phyloP scores from a whole-genome alignment of 2,329 filamentous ascomycete species.

The Harringtonia aguacate region DNA sequence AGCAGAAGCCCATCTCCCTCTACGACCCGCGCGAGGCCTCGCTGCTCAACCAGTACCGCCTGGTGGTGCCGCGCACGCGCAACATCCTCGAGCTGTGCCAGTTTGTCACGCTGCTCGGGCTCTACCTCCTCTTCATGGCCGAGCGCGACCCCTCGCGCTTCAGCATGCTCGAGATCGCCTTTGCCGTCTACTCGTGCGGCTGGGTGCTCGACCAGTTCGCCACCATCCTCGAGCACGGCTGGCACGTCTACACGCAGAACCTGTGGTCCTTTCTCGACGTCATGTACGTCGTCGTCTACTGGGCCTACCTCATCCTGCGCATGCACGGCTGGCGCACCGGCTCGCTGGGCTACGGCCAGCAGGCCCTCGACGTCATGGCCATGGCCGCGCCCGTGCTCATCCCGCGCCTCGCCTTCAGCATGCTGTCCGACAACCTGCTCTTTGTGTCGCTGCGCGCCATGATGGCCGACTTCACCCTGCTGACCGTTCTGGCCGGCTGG shows the following conservation, averaged over 20 bases:
- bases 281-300: slow-evolving; percentile 63
- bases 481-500: slow-evolving; percentile 68
- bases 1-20: slow-evolving; percentile 68
- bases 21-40: slow-evolving; percentile 70
- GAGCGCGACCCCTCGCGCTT: slow-evolving; percentile 48
- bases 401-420: slow-evolving; percentile 69
- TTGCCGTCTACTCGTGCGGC: slow-evolving; percentile 63
- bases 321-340: slow-evolving; percentile 49
- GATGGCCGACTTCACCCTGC: slow-evolving; percentile 75
- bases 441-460: slow-evolving; percentile 74
- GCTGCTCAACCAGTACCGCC: slow-evolving; percentile 72
- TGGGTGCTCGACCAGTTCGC: slow-evolving; percentile 73
- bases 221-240: slow-evolving; percentile 64
- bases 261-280: slow-evolving; percentile 83
- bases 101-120: slow-evolving; percentile 55
- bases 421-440: slow-evolving; percentile 75
- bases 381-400: slow-evolving; percentile 69
- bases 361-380: slow-evolving; percentile 68
- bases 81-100: slow-evolving; percentile 66
- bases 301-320: slow-evolving; percentile 56
- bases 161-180: slow-evolving; percentile 51
- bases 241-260: slow-evolving; percentile 76
- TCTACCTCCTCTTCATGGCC: slow-evolving; percentile 67
- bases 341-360: slow-evolving; percentile 40
- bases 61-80: slow-evolving; percentile 70